A percentile compares a stretch with the other conserved stretches of the same genome.
Evolutionary conservation across 78 protist genomes (phyloP).

Genomic region (Dictyostelium brefeldianum): DNA sequence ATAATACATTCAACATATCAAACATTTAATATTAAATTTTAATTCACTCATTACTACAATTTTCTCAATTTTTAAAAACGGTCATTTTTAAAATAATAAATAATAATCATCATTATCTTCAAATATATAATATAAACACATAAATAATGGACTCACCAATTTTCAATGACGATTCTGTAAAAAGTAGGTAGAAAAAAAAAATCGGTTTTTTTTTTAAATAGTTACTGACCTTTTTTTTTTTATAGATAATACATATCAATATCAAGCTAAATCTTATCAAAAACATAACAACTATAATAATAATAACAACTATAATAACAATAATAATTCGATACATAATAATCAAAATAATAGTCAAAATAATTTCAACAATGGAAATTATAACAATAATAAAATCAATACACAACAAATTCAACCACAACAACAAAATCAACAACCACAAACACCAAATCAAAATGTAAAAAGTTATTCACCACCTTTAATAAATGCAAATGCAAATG

Average conservation of each 20-base stretch:
- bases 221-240: too few relatives aligned
- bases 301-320: background rate
- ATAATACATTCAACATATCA: too few relatives aligned
- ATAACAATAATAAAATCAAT: background rate
- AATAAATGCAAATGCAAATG: constrained; percentile 60
- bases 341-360: background rate
- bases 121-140: background rate
- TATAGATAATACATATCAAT: background rate
- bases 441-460: background rate
- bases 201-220: too few relatives aligned
- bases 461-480: constrained; percentile 35
- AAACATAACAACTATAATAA: background rate
- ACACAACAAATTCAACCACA: background rate
- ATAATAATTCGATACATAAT: background rate
- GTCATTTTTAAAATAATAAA: too few relatives aligned
- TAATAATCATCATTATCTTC: background rate
- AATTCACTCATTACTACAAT: too few relatives aligned
- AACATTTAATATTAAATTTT: too few relatives aligned
- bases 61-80: too few relatives aligned
- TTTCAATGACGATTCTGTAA: background rate
- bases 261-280: background rate
- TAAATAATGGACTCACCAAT: background rate
- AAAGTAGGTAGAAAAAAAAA: background rate
- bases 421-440: background rate
- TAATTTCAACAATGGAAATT: background rate